These are phyloP conservation scores for Phytophthora idaei DNA, from an alignment of 352 stramenopile species.

Conservation along the genomic window DNA sequence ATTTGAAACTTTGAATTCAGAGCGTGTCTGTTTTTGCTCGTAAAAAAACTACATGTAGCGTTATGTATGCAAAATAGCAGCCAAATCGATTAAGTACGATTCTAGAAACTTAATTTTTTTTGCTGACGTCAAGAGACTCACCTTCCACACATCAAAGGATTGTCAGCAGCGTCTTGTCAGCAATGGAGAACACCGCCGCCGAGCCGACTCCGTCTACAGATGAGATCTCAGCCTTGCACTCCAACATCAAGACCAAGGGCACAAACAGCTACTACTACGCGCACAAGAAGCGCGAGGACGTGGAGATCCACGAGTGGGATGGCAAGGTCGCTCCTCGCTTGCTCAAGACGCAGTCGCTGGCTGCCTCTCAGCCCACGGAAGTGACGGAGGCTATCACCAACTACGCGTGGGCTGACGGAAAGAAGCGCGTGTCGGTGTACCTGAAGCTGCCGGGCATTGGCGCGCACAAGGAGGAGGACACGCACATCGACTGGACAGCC, in stretches of 20 bases:
- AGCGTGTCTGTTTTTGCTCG: conserved; percentile 1
- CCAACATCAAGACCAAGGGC: conserved; percentile 84
- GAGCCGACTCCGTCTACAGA: background rate
- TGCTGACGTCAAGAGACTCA: conserved; percentile 4
- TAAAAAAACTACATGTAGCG: background rate
- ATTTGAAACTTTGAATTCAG: conserved; percentile 36
- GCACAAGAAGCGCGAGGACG: conserved; percentile 82
- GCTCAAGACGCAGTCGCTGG: conserved; percentile 56
- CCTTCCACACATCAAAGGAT: background rate
- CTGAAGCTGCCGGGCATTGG: conserved; percentile 72
- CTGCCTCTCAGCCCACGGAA: conserved; percentile 41
- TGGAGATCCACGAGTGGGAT: conserved; percentile 86
- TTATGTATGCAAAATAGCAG: background rate
- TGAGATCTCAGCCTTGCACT: conserved; percentile 69
- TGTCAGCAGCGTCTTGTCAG: background rate
- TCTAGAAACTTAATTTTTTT: background rate
- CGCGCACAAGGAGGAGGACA: conserved; percentile 63
- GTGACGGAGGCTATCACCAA: conserved; percentile 64
- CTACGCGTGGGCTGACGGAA: conserved; percentile 85
- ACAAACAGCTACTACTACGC: conserved; percentile 91
- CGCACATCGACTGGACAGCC: conserved; percentile 69
- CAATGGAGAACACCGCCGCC: conserved; percentile 32
- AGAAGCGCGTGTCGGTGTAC: conserved; percentile 83
- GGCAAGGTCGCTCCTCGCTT: conserved; percentile 75
- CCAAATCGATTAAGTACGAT: background rate